Evolutionary conservation across 2,329 filamentous ascomycete species (phyloP).

Genomic region (Ophiostoma sp.): DNA sequence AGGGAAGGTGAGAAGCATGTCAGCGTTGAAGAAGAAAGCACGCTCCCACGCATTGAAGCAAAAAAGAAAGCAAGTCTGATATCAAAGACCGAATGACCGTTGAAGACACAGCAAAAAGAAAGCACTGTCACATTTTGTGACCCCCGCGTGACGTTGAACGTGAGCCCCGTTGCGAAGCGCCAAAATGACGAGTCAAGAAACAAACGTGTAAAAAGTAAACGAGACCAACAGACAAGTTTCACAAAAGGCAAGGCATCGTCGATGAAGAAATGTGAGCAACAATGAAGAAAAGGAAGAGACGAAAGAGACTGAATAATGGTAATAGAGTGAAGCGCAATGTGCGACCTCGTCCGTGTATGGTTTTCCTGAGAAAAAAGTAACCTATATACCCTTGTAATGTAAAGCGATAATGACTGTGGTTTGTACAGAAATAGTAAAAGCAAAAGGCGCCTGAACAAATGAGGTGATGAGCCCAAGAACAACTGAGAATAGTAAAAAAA

Average conservation of each 20-base stretch:
- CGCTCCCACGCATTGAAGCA: not conserved
- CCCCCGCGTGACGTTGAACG: not conserved
- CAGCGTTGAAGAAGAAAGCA: not conserved
- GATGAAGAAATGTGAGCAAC: not conserved
- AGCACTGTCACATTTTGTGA: constrained; percentile 1
- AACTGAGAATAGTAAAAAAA: not conserved
- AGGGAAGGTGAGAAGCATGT: not conserved
- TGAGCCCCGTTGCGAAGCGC: not conserved
- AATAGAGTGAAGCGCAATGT: not conserved
- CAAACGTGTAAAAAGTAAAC: not conserved
- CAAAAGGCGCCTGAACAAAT: not conserved
- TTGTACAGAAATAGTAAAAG: not conserved
- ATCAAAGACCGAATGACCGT: not conserved
- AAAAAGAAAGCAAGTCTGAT: not conserved
- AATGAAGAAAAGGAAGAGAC: not conserved
- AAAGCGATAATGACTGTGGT: not conserved
- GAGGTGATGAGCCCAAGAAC: not conserved
- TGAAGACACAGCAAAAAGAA: not conserved
- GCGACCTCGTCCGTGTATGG: not conserved
- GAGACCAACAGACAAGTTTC: not conserved
- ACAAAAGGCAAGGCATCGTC: not conserved
- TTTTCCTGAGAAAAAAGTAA: constrained; percentile 10
- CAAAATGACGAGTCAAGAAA: not conserved
- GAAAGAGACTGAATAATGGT: not conserved
- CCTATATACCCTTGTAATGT: not conserved